Evolutionary conservation across 2,329 filamentous ascomycete genomes (phyloP), one percentile per base, ranked within the genome.

Genomic region (Aspergillus sp.): DNA sequence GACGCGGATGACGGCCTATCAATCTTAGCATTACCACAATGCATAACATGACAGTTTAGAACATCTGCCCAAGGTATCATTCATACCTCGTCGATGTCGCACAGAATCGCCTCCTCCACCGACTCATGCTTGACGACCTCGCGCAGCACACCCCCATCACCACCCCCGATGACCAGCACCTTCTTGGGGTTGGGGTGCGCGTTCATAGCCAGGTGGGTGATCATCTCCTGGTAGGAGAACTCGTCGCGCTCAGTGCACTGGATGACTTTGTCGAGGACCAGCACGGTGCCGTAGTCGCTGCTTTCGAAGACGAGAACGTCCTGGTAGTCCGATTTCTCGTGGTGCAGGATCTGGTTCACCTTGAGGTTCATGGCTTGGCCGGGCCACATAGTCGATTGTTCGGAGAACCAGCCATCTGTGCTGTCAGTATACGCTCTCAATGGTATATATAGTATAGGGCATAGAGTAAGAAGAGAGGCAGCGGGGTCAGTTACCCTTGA

Each of bases 171-270:
- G 70, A 98, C 93, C 48, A 98, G 83, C 45, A 98, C 93, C 74
- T 90, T 94, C 82, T 97, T 93, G 66, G 93, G 93, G 78, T 94
- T 83, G 59, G 93, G 93, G 81, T 98, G 93, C 45, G 91, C 88
- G 81, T 94, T 93, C 85, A 98, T 88, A 73, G 89, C 93, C 58
- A 98, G 80, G 75, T 98, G 89, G 60, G 91, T 90, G 73, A 98
- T 98, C 93, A 98, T 98, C 81, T 98, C 93, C 79, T 98, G 93
- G 82, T 95, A 95, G 62, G 90, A 88, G 79, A 97, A 98, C 78
- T 98, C 93, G 68, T 98, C 89, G 57, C 91, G 85, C 82, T 98
- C 93, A 59, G 93, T 97, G 81, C 84, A 89, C 76, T 98, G 93
- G 72, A 98, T 95, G 69, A 96, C 93, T 69, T 97, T 97, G 80